Percentiles rank a stretch among this genome's conserved stretches.
Evolutionary conservation across 306 rosid genomes (phyloP).

Genomic region (Hippophae rhamnoides): DNA sequence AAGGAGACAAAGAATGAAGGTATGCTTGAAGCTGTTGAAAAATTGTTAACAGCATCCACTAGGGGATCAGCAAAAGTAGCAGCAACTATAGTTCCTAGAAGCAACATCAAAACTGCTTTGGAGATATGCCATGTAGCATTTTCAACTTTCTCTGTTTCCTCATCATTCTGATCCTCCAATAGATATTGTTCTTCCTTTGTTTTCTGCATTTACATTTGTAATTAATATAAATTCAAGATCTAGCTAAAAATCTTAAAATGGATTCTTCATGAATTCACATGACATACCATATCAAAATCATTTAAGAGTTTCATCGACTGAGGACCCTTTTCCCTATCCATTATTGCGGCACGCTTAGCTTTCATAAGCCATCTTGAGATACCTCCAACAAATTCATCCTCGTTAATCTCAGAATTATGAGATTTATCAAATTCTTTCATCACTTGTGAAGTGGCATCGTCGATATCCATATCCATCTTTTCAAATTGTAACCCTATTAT

Average conservation of each 20-base stretch:
- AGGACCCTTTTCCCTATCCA: conserved; percentile 3
- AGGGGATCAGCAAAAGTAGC: conserved; percentile 17
- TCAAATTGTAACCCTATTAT: conserved; percentile 29
- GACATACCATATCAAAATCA: conserved; percentile 8
- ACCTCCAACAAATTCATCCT: conserved; percentile 29
- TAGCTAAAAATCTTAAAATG: no score
- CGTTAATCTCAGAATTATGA: conserved; percentile 1
- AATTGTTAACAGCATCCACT: conserved; percentile 17
- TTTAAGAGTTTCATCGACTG: conserved; percentile 8
- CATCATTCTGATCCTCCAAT: conserved; percentile 19
- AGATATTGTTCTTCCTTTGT: conserved; percentile 12
- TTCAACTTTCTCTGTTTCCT: conserved; percentile 18
- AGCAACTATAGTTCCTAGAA: conserved; percentile 16
- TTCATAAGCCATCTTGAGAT: conserved; percentile 28
- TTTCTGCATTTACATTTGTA: conserved; percentile 11
- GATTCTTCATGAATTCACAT: no score
- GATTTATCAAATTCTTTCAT: conserved; percentile 23
- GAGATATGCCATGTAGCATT: conserved; percentile 15
- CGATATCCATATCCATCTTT: conserved; percentile 16
- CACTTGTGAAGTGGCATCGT: conserved; percentile 19
- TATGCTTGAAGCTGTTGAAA: conserved; percentile 18
- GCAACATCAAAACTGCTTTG: conserved; percentile 11
- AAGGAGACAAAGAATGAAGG: conserved; percentile 24
- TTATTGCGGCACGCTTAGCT: conserved; percentile 17
- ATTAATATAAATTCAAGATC: no score